Conservation (phyloP, 2,329 filamentous ascomycete genomes). For the Penicillium psychrosexuale region DNA sequence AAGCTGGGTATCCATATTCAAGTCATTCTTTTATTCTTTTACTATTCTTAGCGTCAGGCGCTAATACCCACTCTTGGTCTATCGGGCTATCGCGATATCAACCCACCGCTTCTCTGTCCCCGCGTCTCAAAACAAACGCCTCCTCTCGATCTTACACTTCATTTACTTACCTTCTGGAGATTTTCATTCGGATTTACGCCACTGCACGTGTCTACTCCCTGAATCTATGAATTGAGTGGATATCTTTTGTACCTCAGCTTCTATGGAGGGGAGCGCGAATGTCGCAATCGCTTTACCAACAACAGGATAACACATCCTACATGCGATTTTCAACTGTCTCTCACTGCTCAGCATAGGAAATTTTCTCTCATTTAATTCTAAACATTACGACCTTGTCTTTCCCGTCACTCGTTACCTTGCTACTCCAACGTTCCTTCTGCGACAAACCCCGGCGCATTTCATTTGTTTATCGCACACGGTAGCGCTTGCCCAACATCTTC, state of each 20-base stretch:
- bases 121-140: slow-evolving; percentile 23
- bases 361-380: slow-evolving; percentile 5
- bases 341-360: background rate
- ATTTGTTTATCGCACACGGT: slow-evolving; percentile 11
- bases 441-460: background rate
- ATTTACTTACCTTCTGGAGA: background rate
- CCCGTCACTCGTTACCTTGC: slow-evolving; percentile 1
- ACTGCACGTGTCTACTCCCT: background rate
- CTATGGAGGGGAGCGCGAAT: slow-evolving; percentile 21
- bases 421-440: slow-evolving; percentile 8
- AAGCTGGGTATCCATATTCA: background rate
- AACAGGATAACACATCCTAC: slow-evolving; percentile 12
- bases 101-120: slow-evolving; percentile 15
- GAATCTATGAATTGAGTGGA: slow-evolving; percentile 9
- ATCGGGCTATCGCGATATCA: slow-evolving; percentile 23
- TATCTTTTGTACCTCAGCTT: slow-evolving; percentile 4
- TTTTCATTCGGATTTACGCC: slow-evolving; percentile 3
- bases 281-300: slow-evolving; percentile 12
- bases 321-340: slow-evolving; percentile 10
- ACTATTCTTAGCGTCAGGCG: slow-evolving; percentile 12
- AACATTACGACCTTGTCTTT: slow-evolving; percentile 3
- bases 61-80: slow-evolving; percentile 20
- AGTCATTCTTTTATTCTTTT: background rate
- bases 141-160: slow-evolving; percentile 8
- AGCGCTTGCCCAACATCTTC: slow-evolving; percentile 16